Evolutionary conservation across 495 filamentous ascomycete species (phyloP).

Genomic region (Aspergillus taichungensis): DNA sequence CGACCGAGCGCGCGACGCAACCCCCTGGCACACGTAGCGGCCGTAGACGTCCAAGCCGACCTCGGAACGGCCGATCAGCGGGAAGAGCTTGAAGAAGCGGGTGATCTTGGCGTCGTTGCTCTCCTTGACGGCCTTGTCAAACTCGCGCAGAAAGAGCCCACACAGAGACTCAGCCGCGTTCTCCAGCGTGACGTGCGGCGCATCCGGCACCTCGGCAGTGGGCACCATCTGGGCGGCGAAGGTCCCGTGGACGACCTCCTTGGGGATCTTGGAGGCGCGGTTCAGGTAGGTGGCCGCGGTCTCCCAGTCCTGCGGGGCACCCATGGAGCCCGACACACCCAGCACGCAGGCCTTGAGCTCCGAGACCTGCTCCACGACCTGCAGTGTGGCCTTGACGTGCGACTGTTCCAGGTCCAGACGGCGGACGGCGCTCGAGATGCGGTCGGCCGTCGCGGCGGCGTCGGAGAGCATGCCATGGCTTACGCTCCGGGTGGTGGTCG

Average conservation of each 20-base stretch:
- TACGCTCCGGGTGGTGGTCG: conserved; percentile 72
- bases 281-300: conserved; percentile 83
- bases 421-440: conserved; percentile 78
- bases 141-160: conserved; percentile 83
- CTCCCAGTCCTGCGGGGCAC: conserved; percentile 97
- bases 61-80: conserved; percentile 82
- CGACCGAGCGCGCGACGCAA: conserved; percentile 70
- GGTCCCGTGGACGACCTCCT: conserved; percentile 66
- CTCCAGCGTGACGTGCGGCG: conserved; percentile 79
- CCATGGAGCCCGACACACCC: conserved; percentile 94
- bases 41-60: conserved; percentile 92
- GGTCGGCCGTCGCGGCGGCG: conserved; percentile 75
- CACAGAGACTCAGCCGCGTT: conserved; percentile 81
- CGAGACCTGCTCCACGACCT: conserved; percentile 89
- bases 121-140: conserved; percentile 82
- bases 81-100: conserved; percentile 96
- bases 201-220: conserved; percentile 88
- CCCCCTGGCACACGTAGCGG: conserved; percentile 87
- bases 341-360: conserved; percentile 94
- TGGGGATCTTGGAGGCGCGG: conserved; percentile 71
- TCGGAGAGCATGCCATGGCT: conserved; percentile 80
- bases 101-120: conserved; percentile 82
- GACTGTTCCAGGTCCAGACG: conserved; percentile 83
- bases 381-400: conserved; percentile 78
- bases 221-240: conserved; percentile 93